Evolutionary conservation across 2,329 filamentous ascomycete species (phyloP).

Genomic region (Colletotrichum sp.): DNA sequence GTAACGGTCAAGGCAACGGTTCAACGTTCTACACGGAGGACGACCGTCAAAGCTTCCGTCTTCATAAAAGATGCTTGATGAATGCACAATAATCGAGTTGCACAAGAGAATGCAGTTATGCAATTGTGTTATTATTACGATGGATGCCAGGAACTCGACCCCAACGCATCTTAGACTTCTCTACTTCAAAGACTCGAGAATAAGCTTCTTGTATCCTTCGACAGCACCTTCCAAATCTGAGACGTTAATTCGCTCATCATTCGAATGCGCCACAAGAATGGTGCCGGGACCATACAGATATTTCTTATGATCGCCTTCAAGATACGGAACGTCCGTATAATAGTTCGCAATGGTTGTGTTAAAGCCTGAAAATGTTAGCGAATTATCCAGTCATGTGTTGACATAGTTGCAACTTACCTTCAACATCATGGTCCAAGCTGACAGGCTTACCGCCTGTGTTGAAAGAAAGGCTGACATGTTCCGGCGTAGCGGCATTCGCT

Average conservation of each 20-base stretch:
- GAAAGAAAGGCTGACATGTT: slow-evolving; percentile 69
- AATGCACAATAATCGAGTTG: neutral
- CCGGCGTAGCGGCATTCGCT: slow-evolving; percentile 56
- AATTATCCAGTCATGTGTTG: neutral
- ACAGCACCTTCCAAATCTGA: slow-evolving; percentile 80
- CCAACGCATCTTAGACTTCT: neutral
- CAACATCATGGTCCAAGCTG: slow-evolving; percentile 78
- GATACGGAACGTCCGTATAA: slow-evolving; percentile 86
- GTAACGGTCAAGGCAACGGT: neutral
- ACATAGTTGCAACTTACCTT: slow-evolving; percentile 53
- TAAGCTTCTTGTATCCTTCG: slow-evolving; percentile 76
- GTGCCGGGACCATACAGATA: slow-evolving; percentile 73
- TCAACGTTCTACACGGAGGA: neutral
- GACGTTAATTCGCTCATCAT: slow-evolving; percentile 79
- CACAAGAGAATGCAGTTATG: neutral
- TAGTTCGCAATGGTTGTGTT: slow-evolving; percentile 86
- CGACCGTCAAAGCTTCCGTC: neutral
- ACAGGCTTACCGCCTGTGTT: slow-evolving; percentile 75
- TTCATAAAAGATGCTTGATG: neutral
- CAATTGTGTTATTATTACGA: neutral
- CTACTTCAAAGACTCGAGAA: slow-evolving; percentile 55
- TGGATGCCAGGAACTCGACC: neutral
- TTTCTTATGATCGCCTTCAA: slow-evolving; percentile 70
- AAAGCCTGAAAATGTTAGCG: slow-evolving; percentile 60
- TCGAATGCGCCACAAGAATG: slow-evolving; percentile 87